A percentile compares a stretch with the other conserved stretches of the same genome.
Conservation (phyloP, 106 monocot genomes). For the Platanthera guangdongensis region DNA sequence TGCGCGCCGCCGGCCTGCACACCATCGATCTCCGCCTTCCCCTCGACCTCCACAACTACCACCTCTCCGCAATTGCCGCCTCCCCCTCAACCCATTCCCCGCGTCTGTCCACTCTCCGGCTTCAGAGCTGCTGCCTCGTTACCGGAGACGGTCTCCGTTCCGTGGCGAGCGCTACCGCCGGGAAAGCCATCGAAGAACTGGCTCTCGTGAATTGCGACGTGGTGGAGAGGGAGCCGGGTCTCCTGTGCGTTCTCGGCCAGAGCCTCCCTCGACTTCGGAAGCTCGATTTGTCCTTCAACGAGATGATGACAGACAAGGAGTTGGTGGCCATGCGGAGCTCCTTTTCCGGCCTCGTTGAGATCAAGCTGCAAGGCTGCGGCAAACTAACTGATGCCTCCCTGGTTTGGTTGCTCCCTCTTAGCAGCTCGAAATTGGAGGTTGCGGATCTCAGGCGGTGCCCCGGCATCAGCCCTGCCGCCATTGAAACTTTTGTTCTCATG, state of each 20-base stretch:
- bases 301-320: constrained; percentile 51
- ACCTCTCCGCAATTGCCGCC: constrained; percentile 40
- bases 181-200: constrained; percentile 39
- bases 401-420: constrained; percentile 27
- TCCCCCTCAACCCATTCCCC: background rate
- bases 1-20: constrained; percentile 27
- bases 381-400: constrained; percentile 32
- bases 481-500: constrained; percentile 29
- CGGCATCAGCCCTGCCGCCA: constrained; percentile 18
- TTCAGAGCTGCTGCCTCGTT: constrained; percentile 75
- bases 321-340: constrained; percentile 49
- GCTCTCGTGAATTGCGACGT: constrained; percentile 72
- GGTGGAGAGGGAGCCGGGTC: constrained; percentile 54
- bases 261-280: constrained; percentile 29
- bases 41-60: constrained; percentile 67
- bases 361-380: constrained; percentile 52
- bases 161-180: constrained; percentile 20
- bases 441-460: constrained; percentile 35
- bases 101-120: constrained; percentile 30
- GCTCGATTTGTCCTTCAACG: constrained; percentile 57
- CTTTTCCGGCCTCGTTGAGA: constrained; percentile 36
- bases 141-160: constrained; percentile 65
- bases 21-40: constrained; percentile 71
- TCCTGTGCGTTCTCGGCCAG: constrained; percentile 55
- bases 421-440: constrained; percentile 21